A percentile compares a stretch with the other conserved stretches of the same genome.
Conservation (phyloP, 192 early-diverging fungal species). For the Umbelopsis isabellina region DNA sequence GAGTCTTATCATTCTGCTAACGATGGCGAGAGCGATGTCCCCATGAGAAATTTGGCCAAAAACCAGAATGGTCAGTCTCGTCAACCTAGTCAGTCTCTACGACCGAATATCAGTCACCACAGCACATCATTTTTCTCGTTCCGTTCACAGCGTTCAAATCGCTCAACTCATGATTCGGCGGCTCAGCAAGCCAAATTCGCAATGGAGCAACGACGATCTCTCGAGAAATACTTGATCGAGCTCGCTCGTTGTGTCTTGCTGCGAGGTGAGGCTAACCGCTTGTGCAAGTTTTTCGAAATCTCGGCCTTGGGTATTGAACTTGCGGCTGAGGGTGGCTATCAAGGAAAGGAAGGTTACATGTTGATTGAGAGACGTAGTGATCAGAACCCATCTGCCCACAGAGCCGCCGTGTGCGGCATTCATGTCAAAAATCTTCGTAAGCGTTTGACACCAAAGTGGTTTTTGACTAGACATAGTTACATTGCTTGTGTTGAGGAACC, state of each 20-base stretch:
- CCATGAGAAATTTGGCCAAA: background rate
- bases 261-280: constrained; percentile 44
- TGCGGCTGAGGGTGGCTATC: constrained; percentile 37
- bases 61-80: background rate
- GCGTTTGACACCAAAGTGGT: constrained; percentile 59
- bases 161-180: background rate
- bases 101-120: constrained; percentile 9
- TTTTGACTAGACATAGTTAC: constrained; percentile 68
- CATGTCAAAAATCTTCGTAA: background rate
- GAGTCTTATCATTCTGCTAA: background rate
- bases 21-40: background rate
- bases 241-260: constrained; percentile 43
- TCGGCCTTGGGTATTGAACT: constrained; percentile 46
- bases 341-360: constrained; percentile 76
- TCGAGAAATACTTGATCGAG: constrained; percentile 36
- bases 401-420: constrained; percentile 5
- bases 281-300: constrained; percentile 56
- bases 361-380: constrained; percentile 50
- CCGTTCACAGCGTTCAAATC: background rate
- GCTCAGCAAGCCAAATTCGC: background rate
- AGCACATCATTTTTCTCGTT: constrained; percentile 6
- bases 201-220: background rate
- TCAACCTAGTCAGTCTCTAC: background rate
- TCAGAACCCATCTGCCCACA: constrained; percentile 35
- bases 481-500: constrained; percentile 49